These are phyloP conservation scores for Trypethelium eluteriae DNA, from an alignment of 495 filamentous ascomycete genomes.

Conservation along the genomic window DNA sequence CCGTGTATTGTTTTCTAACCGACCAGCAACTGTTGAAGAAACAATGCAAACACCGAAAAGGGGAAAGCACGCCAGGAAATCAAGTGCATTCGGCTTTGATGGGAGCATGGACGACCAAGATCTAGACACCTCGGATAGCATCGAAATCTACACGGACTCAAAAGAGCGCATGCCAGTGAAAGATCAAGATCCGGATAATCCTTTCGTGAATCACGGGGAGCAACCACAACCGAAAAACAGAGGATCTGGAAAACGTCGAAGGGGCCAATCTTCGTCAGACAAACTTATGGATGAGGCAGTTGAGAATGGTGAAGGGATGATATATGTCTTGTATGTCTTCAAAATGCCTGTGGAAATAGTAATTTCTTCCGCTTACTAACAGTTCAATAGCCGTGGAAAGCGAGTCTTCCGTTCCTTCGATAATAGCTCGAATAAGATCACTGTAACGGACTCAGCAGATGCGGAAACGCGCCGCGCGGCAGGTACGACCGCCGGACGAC, in stretches of 20 bases:
- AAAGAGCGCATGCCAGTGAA: slow-evolving; percentile 73
- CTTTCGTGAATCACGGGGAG: slow-evolving; percentile 49
- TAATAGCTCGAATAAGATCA: slow-evolving; percentile 42
- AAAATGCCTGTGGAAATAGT: neutral
- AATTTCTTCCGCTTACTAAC: slow-evolving; percentile 28
- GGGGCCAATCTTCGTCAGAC: slow-evolving; percentile 22
- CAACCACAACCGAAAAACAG: slow-evolving; percentile 12
- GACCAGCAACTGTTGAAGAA: slow-evolving; percentile 44
- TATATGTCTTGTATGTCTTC: slow-evolving; percentile 75
- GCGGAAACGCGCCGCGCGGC: slow-evolving; percentile 39
- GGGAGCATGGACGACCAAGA: slow-evolving; percentile 55
- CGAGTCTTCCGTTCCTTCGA: slow-evolving; percentile 67
- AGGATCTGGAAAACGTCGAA: slow-evolving; percentile 2
- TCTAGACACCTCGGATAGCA: slow-evolving; percentile 42
- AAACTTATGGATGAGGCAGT: slow-evolving; percentile 55
- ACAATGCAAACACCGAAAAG: slow-evolving; percentile 53
- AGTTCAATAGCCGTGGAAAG: slow-evolving; percentile 68
- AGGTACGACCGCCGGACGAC: slow-evolving; percentile 35
- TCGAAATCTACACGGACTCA: slow-evolving; percentile 84
- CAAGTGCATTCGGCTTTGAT: slow-evolving; percentile 59
- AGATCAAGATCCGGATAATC: slow-evolving; percentile 60
- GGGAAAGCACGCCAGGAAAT: slow-evolving; percentile 43
- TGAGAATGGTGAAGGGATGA: slow-evolving; percentile 65
- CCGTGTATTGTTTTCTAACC: slow-evolving; percentile 61
- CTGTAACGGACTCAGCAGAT: slow-evolving; percentile 40